Conservation (phyloP, 1,139 yeast genomes). For the Entelexis paramagnoliae region DNA sequence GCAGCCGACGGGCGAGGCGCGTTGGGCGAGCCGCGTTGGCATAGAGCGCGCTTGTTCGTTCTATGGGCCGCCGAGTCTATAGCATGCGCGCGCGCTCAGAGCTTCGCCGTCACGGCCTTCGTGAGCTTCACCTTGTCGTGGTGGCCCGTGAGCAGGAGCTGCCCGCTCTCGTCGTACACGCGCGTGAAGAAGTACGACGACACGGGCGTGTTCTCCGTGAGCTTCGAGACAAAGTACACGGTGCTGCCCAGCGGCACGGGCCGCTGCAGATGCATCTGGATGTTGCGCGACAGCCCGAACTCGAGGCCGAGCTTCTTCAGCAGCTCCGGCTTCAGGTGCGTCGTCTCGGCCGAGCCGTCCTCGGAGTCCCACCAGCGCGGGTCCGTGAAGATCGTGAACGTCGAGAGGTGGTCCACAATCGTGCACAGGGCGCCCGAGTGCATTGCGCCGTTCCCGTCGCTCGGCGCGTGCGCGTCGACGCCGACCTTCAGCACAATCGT, state of each 20-base stretch:
- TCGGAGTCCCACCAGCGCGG: conserved; percentile 26
- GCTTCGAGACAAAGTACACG: conserved; percentile 23
- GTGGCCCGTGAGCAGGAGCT: conserved; percentile 25
- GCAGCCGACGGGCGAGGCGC: no score
- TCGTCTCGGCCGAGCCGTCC: conserved; percentile 11
- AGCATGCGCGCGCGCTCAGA: conserved; percentile 7
- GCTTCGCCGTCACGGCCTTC: conserved; percentile 16
- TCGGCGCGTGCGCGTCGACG: neutral
- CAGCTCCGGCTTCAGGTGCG: conserved; percentile 12
- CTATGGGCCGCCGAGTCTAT: no score
- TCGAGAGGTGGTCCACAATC: conserved; percentile 26
- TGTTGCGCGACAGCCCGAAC: conserved; percentile 27
- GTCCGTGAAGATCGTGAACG: conserved; percentile 25
- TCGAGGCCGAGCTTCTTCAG: conserved; percentile 7
- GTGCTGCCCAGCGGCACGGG: conserved; percentile 26
- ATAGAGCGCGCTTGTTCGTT: no score
- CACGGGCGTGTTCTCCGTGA: conserved; percentile 25
- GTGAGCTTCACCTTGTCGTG: conserved; percentile 29
- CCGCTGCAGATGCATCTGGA: conserved; percentile 25
- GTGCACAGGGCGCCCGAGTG: conserved; percentile 30
- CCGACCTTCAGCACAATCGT: conserved; percentile 11
- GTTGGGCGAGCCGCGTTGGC: no score
- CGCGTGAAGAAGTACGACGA: conserved; percentile 23
- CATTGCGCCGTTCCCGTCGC: conserved; percentile 20
- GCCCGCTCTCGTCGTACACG: conserved; percentile 24